phyloP scores from a whole-genome alignment of 2,329 filamentous ascomycete genomes.

The Zasmidium citrigriseum region DNA sequence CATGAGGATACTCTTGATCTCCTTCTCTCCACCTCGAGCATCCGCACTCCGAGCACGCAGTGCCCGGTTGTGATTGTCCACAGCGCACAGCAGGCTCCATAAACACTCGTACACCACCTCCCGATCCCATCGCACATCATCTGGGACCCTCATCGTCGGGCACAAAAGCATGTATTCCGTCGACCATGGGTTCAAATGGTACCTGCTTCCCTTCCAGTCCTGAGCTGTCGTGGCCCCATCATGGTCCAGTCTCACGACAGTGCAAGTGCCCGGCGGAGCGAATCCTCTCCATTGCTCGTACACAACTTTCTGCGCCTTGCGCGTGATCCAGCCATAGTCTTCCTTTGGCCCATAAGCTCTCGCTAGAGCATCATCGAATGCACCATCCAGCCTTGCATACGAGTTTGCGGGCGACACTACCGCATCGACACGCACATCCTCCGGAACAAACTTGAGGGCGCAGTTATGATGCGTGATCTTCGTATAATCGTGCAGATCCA shows the following conservation, averaged over 20 bases:
- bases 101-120: constrained; percentile 58
- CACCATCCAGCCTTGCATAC: constrained; percentile 56
- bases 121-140: constrained; percentile 49
- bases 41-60: not conserved
- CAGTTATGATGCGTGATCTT: constrained; percentile 42
- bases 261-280: constrained; percentile 54
- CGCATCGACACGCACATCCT: constrained; percentile 45
- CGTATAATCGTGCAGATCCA: constrained; percentile 30
- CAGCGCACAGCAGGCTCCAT: constrained; percentile 53
- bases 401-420: constrained; percentile 59
- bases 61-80: constrained; percentile 51
- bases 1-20: constrained; percentile 48
- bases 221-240: constrained; percentile 18
- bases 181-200: constrained; percentile 35
- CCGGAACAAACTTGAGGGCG: constrained; percentile 42
- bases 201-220: not conserved
- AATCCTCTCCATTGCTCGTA: constrained; percentile 54
- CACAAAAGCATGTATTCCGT: constrained; percentile 52
- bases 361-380: constrained; percentile 58
- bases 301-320: constrained; percentile 45
- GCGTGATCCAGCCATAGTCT: constrained; percentile 51
- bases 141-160: constrained; percentile 55
- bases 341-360: constrained; percentile 47
- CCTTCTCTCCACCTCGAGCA: constrained; percentile 31
- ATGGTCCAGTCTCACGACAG: constrained; percentile 38